Base-by-base conservation (phyloP, 2,329 filamentous ascomycete species). In the Fusarium anguioides region DNA sequence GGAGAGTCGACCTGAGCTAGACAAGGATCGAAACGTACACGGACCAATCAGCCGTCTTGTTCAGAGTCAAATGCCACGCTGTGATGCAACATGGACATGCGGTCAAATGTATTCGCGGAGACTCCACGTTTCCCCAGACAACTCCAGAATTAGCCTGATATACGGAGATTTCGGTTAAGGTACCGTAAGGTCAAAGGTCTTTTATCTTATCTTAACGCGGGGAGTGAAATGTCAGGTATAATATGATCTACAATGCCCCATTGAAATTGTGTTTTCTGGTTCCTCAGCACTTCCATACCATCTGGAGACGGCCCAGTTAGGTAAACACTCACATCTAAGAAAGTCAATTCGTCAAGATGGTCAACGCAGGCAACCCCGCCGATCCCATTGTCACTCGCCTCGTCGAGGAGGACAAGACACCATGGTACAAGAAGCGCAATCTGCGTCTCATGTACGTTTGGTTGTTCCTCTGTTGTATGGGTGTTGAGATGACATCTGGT, bases 401-500 rank as follows among this genome's bases (percentile, higher is more conserved):
- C 46, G 75, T 74, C 23, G 59, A 63, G 4, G 74, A 73, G 69
- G 75, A 77, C 52, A 74, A 74, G 65, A 64, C 67, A 20, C 77
- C 77, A 66, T 86, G 84, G 84, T 86, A 83, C 77, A 82, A 81
- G 68, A 87, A 87, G 69, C 82, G 78, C 0, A 86, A 87, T 60
- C 77, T 87, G 27, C 79, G 85, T 40, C 60, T 71, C 5, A 77
- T 87, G 52, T 87, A 87, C 68, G 69, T 86, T 5, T 73, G 82
- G 51, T 77, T 87, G 49, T 83, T 87, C 40, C 79, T 82, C 12
- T 83, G 82, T 44, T 86, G 82, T 69, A 82, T 87, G 74, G 84
- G 84, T 50, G 83, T 87, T 20, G 85, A 87, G 73, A 84, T 85
- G 61, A 87, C 85, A 0, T 85, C 82, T 5, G 84, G 85, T 0